These are phyloP conservation scores for Sporothrix sp. DNA, from an alignment of 2,329 filamentous ascomycete species.

Conservation along the genomic window DNA sequence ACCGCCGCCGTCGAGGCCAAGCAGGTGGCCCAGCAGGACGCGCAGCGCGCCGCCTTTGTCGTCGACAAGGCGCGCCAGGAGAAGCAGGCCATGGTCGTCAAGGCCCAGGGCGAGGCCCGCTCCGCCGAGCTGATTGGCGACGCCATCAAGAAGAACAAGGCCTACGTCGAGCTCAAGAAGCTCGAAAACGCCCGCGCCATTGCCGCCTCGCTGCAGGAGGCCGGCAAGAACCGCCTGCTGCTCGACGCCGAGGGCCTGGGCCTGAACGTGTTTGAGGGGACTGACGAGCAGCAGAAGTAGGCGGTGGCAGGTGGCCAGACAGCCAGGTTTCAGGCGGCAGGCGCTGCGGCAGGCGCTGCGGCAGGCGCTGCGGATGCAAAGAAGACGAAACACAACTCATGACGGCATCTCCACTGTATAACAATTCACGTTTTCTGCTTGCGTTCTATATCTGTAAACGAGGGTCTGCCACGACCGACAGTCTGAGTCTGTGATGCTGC, in stretches of 20 bases:
- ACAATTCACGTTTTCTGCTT: not conserved
- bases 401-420: constrained; percentile 14
- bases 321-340: too few species aligned
- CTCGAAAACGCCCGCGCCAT: constrained; percentile 93
- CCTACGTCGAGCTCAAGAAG: constrained; percentile 93
- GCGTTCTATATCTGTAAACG: not conserved
- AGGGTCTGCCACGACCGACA: too few species aligned
- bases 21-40: constrained; percentile 79
- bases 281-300: constrained; percentile 34
- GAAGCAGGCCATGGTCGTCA: constrained; percentile 98
- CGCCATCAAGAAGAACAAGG: constrained; percentile 98
- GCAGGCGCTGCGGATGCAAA: too few species aligned
- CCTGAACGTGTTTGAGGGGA: constrained; percentile 64
- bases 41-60: constrained; percentile 90
- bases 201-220: constrained; percentile 78
- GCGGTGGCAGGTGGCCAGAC: constrained; percentile 22
- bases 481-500: too few species aligned
- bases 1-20: constrained; percentile 65
- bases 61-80: constrained; percentile 98
- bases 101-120: constrained; percentile 96
- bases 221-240: constrained; percentile 84
- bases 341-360: too few species aligned
- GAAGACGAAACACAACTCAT: not conserved
- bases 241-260: constrained; percentile 85
- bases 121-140: constrained; percentile 97